These are phyloP conservation scores for Daldinia bambusicola DNA, from an alignment of 495 filamentous ascomycete genomes.

Conservation along the genomic window DNA sequence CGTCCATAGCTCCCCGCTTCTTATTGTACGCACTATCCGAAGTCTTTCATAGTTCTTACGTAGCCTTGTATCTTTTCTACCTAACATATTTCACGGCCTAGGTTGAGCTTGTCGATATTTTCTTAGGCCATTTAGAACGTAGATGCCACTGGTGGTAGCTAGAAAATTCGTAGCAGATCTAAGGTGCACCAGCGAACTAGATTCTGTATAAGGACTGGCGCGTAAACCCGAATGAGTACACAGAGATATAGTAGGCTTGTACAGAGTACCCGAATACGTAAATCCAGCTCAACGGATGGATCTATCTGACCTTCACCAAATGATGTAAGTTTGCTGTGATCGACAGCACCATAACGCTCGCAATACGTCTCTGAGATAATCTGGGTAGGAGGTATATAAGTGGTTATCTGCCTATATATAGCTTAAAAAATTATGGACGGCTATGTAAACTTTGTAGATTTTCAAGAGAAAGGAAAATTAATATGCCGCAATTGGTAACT, in stretches of 20 bases:
- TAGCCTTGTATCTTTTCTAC: not conserved
- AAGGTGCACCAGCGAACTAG: not conserved
- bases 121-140: not conserved
- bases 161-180: not conserved
- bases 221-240: not conserved
- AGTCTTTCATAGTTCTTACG: too few species aligned
- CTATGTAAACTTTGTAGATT: too few species aligned
- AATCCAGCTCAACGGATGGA: slow-evolving; percentile 22
- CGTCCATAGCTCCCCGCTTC: slow-evolving; percentile 26
- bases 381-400: too few species aligned
- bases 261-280: not conserved
- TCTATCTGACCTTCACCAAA: slow-evolving; percentile 34
- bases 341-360: slow-evolving; percentile 18
- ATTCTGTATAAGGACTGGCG: not conserved
- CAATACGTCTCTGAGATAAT: slow-evolving; percentile 10
- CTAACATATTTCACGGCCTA: not conserved
- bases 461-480: too few species aligned
- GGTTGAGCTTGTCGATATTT: not conserved
- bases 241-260: not conserved
- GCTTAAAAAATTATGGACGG: not conserved
- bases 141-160: not conserved
- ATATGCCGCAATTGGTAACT: not conserved
- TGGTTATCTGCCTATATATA: not conserved
- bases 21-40: slow-evolving; percentile 1
- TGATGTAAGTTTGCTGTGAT: slow-evolving; percentile 40